Conservation (phyloP, 2,329 filamentous ascomycete genomes). For the Triangularia setosa region DNA sequence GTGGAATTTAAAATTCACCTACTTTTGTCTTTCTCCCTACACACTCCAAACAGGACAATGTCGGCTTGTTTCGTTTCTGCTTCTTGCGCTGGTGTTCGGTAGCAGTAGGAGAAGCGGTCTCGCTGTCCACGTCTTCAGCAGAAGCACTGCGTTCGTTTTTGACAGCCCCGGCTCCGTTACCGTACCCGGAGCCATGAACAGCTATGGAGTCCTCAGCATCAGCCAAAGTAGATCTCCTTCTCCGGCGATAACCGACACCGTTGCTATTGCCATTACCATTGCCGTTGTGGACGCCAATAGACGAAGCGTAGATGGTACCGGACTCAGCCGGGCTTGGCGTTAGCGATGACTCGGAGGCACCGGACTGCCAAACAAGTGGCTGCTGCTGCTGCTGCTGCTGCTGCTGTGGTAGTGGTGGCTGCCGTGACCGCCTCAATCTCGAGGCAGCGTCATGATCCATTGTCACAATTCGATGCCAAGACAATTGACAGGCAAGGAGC, state of each 20-base stretch:
- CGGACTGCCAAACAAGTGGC: neutral
- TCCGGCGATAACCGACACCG: neutral
- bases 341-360: neutral
- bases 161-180: constrained; percentile 9
- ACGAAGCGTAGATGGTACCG: constrained; percentile 22
- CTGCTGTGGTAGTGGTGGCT: neutral
- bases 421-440: neutral
- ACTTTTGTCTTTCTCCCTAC: constrained; percentile 81
- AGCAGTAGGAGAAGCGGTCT: constrained; percentile 24
- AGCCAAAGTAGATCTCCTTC: neutral
- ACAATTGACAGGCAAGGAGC: neutral
- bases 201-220: neutral
- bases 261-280: neutral
- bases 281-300: neutral
- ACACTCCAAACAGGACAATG: constrained; percentile 73
- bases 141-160: constrained; percentile 16
- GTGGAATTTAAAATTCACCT: constrained; percentile 27
- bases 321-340: constrained; percentile 15
- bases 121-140: constrained; percentile 21
- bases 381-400: neutral
- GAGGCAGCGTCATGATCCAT: neutral
- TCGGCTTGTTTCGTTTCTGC: constrained; percentile 82
- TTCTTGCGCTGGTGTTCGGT: constrained; percentile 56
- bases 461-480: neutral
- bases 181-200: neutral